Conservation (phyloP, 2,329 filamentous ascomycete species). For the Xylariaceae sp. region DNA sequence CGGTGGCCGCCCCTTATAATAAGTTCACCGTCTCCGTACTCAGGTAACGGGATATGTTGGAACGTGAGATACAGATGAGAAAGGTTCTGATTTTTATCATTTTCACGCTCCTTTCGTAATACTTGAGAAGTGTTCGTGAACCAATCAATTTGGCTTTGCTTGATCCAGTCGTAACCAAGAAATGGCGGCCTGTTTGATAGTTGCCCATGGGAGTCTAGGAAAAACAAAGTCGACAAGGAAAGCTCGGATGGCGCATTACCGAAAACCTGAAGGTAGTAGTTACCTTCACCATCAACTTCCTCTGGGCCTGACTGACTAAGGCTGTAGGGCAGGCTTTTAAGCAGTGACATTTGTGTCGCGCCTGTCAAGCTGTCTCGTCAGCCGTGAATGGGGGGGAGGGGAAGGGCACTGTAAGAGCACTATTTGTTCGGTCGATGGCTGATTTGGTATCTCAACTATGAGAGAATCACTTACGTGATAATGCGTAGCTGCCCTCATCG, state of each 20-base stretch:
- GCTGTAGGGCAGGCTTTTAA: conserved; percentile 38
- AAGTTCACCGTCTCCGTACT: conserved; percentile 38
- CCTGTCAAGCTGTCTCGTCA: conserved; percentile 41
- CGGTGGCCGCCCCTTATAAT: conserved; percentile 36
- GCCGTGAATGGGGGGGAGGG: too few relatives aligned
- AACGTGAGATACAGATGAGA: conserved; percentile 40
- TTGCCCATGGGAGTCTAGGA: conserved; percentile 42
- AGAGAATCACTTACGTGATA: conserved; percentile 46
- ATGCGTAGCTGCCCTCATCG: conserved; percentile 62
- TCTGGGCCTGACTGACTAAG: conserved; percentile 38
- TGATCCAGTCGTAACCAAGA: conserved; percentile 38
- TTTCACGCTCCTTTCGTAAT: conserved; percentile 33
- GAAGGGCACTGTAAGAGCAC: too few relatives aligned
- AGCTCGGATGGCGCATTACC: conserved; percentile 32
- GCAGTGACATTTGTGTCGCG: conserved; percentile 39
- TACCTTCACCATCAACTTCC: conserved; percentile 40
- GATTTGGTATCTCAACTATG: too few relatives aligned
- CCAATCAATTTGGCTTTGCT: conserved; percentile 43
- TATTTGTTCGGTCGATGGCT: too few relatives aligned
- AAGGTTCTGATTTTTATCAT: conserved; percentile 21
- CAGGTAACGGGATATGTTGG: conserved; percentile 40
- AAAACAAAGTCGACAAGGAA: conserved; percentile 40
- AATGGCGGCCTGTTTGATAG: conserved; percentile 35
- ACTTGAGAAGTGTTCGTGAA: conserved; percentile 38
- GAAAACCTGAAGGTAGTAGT: conserved; percentile 39